These are phyloP conservation scores for Pythium dissotocum DNA, from an alignment of 352 stramenopile species.

Conservation along the genomic window DNA sequence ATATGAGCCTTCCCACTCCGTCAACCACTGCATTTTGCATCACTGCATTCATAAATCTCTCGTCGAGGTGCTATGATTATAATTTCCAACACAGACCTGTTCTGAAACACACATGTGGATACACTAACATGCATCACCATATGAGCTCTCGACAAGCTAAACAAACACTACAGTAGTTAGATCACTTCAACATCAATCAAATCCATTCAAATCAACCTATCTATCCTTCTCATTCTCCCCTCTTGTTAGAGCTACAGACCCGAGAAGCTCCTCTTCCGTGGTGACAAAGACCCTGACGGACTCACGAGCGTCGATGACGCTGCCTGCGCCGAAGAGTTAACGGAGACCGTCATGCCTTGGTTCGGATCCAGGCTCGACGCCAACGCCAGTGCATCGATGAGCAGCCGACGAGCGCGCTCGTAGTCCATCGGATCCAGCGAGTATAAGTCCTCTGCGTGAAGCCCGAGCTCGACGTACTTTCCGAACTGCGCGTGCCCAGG, in stretches of 20 bases:
- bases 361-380: slow-evolving; percentile 15
- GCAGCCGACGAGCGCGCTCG: slow-evolving; percentile 51
- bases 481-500: slow-evolving; percentile 60
- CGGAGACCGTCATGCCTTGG: neutral
- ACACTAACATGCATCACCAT: slow-evolving; percentile 41
- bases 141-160: slow-evolving; percentile 19
- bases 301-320: neutral
- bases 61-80: slow-evolving; percentile 64
- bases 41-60: neutral
- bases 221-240: neutral
- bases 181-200: neutral
- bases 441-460: slow-evolving; percentile 49
- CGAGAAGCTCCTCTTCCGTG: slow-evolving; percentile 17
- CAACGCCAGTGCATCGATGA: slow-evolving; percentile 61
- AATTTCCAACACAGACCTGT: slow-evolving; percentile 85
- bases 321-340: neutral
- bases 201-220: neutral
- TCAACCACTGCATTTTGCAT: neutral
- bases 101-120: slow-evolving; percentile 82
- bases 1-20: slow-evolving; percentile 60
- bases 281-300: neutral
- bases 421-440: slow-evolving; percentile 74
- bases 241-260: neutral
- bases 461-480: slow-evolving; percentile 20
- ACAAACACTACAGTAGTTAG: neutral